A percentile compares a stretch with the other conserved stretches of the same genome.
Evolutionary conservation across 352 stramenopile genomes (phyloP).

Genomic region (Phytophthora fragariaefolia): DNA sequence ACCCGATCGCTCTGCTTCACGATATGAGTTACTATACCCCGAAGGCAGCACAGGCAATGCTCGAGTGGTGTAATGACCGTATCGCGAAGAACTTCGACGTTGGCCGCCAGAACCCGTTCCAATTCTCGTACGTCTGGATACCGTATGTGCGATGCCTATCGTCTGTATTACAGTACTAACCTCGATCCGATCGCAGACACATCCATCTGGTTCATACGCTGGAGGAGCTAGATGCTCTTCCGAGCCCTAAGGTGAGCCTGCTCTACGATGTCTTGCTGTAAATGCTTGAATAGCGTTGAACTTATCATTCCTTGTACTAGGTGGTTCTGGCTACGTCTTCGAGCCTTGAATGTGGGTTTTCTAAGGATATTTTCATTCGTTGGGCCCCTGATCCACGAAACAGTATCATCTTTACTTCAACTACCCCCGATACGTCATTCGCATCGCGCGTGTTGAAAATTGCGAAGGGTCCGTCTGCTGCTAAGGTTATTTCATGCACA

Average conservation of each 20-base stretch:
- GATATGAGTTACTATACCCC: constrained; percentile 92
- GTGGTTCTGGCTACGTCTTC: constrained; percentile 85
- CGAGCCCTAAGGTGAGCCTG: constrained; percentile 74
- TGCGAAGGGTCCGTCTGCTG: constrained; percentile 50
- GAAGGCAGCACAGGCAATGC: constrained; percentile 88
- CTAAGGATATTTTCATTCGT: constrained; percentile 86
- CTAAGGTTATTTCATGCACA: constrained; percentile 64
- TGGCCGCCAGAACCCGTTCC: constrained; percentile 87
- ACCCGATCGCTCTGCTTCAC: constrained; percentile 88
- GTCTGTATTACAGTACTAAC: constrained; percentile 3
- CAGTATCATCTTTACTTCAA: constrained; percentile 87
- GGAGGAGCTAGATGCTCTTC: constrained; percentile 87
- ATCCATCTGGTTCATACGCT: constrained; percentile 88
- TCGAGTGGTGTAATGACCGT: constrained; percentile 91
- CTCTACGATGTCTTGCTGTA: too few species aligned
- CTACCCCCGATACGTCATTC: constrained; percentile 66
- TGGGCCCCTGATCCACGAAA: constrained; percentile 81
- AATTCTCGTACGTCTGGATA: constrained; percentile 90
- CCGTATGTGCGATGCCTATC: too few species aligned
- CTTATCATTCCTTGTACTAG: constrained; percentile 19
- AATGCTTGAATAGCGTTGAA: background rate
- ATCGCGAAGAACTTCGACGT: constrained; percentile 93
- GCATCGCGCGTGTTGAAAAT: constrained; percentile 72
- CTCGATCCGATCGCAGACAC: constrained; percentile 46
- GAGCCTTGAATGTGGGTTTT: constrained; percentile 81